Evolutionary conservation across 257 asterid genomes (phyloP), one percentile per base, ranked within the genome.

Genomic region (Echium plantagineum): DNA sequence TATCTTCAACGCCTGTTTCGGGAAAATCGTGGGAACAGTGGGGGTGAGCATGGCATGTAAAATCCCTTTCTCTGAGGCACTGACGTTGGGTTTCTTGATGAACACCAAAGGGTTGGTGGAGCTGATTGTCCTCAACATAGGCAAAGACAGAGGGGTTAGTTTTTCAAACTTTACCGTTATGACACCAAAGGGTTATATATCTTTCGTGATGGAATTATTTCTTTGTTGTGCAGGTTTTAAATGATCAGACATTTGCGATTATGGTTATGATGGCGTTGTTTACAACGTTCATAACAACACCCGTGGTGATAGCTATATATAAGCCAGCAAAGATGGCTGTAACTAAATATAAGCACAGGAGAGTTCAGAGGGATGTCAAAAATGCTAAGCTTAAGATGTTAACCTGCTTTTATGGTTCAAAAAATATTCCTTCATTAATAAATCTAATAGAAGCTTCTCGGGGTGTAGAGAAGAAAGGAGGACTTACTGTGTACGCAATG

Each of bases 381-480:
- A 63, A n/a, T 60, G 21, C 70, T 21, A 71, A 72, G 64, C 71
- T 76, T 21, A 69, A 78, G 15, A 17, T 76, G 31, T 49, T 76
- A 59, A 58, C 75, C 9, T 72, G 81, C 53, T 76, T 76, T 55
- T 70, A 72, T 49, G 67, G 68, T 57, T 35, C 73, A 52, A 69
- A 66, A 66, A 76, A 60, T 56, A 64, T 76, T 15, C 81, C 81
- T 5, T 56, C 81, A 0, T 52, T 76, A 35, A 75, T 81, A 47
- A 78, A 77, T 57, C 86, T 81, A 74, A 75, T 81, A 68, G 86
- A 81, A 66, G 78, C 77, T 49, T 72, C 86, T 6, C 80, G 86
- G 0, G 86, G 86, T 5, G 74, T 67, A 0, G 78, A 51, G 31
- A 77, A 72, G 15, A 55, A 60, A 30, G 77, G 56, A 18, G 77